Conservation (phyloP, 148 eudicot genomes). For the Arbutus unedo region DNA sequence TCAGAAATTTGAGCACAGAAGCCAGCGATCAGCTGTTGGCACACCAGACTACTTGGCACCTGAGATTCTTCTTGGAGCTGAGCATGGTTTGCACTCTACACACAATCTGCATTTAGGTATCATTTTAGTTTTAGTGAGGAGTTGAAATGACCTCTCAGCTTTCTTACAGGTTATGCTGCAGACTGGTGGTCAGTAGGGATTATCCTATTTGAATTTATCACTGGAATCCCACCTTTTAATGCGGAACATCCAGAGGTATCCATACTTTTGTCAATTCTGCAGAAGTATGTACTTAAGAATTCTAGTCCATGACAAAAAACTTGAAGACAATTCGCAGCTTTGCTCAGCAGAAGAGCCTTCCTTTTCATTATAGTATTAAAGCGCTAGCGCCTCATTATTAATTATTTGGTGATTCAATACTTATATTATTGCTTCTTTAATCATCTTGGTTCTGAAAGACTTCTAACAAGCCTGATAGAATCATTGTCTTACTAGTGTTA, state of each 20-base stretch:
- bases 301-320: conserved; percentile 7
- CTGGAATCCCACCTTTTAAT: conserved; percentile 59
- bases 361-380: too few species aligned
- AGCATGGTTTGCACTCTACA: conserved; percentile 49
- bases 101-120: conserved; percentile 4
- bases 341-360: too few species aligned
- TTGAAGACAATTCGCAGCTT: neutral
- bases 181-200: conserved; percentile 84
- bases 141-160: conserved; percentile 17
- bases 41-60: conserved; percentile 79
- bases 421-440: neutral
- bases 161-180: conserved; percentile 58
- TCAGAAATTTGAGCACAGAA: conserved; percentile 25
- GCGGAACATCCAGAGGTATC: conserved; percentile 61
- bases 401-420: neutral
- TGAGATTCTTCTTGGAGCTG: conserved; percentile 68
- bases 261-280: neutral
- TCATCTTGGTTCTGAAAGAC: neutral
- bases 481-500: neutral
- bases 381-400: neutral
- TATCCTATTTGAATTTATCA: conserved; percentile 52
- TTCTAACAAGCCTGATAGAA: neutral
- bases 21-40: conserved; percentile 54
- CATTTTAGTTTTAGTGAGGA: neutral
- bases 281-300: neutral